These are phyloP conservation scores for Backusella parvicylindrica DNA, from an alignment of 192 early-diverging fungal genomes.

Conservation along the genomic window DNA sequence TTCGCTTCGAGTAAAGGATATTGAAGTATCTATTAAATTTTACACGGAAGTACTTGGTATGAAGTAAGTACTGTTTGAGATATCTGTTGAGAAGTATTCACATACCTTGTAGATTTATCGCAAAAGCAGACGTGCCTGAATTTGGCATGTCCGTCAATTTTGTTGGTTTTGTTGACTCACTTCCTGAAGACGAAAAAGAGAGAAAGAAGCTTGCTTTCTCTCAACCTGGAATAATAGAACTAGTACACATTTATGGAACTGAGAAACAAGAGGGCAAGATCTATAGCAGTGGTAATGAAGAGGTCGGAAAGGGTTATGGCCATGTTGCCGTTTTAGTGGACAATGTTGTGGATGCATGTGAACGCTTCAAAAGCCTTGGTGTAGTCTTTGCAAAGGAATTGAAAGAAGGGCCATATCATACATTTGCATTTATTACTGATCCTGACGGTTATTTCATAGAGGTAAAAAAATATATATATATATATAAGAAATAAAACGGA, in stretches of 20 bases:
- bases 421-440: not conserved
- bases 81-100: not conserved
- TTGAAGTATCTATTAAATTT: not conserved
- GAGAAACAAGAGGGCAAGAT: not conserved
- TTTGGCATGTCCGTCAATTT: not conserved
- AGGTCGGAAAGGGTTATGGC: not conserved
- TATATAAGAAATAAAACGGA: not conserved
- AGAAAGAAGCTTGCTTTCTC: not conserved
- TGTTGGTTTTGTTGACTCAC: not conserved
- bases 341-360: not conserved
- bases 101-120: not conserved
- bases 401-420: not conserved
- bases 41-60: not conserved
- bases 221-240: not conserved
- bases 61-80: not conserved
- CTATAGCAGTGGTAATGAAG: not conserved
- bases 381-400: not conserved
- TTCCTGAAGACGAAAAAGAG: not conserved
- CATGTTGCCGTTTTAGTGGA: not conserved
- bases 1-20: not conserved
- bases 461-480: not conserved
- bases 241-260: not conserved
- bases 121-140: not conserved
- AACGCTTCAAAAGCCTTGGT: not conserved
- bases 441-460: not conserved